Conservation (phyloP, 2,329 filamentous ascomycete genomes). For the Diaporthe aspalathi region DNA sequence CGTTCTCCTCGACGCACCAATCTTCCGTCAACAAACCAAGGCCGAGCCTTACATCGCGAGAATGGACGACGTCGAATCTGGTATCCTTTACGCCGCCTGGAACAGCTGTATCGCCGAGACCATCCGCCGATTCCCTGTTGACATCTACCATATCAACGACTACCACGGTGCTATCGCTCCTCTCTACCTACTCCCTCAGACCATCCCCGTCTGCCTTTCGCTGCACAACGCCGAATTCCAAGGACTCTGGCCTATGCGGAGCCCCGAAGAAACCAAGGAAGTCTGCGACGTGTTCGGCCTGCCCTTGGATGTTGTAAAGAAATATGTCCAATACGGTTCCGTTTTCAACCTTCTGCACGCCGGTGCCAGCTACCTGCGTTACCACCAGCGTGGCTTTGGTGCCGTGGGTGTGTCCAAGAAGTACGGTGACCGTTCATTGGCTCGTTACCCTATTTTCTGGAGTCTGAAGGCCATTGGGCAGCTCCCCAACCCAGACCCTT, state of each 20-base stretch:
- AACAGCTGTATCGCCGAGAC: conserved; percentile 76
- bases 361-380: conserved; percentile 70
- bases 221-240: conserved; percentile 77
- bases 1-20: conserved; percentile 67
- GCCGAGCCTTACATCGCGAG: conserved; percentile 72
- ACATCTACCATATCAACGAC: conserved; percentile 54
- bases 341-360: conserved; percentile 74
- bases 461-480: conserved; percentile 71
- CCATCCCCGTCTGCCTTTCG: conserved; percentile 70
- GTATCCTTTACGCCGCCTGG: conserved; percentile 77
- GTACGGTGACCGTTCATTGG: conserved; percentile 74
- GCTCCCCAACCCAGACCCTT: conserved; percentile 73
- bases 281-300: conserved; percentile 74
- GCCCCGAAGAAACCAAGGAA: conserved; percentile 69
- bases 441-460: conserved; percentile 77
- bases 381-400: conserved; percentile 74
- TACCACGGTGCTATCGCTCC: conserved; percentile 61
- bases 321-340: conserved; percentile 74
- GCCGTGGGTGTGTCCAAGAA: conserved; percentile 75
- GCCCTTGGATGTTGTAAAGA: conserved; percentile 62
- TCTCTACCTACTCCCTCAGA: conserved; percentile 71
- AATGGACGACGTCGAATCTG: conserved; percentile 76
- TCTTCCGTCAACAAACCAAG: conserved; percentile 72
- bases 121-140: conserved; percentile 66
- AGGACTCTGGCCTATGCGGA: conserved; percentile 74